Evolutionary conservation across 2,329 filamentous ascomycete genomes (phyloP), one percentile per base, ranked within the genome.

Genomic region (Penicillium janthinellum): DNA sequence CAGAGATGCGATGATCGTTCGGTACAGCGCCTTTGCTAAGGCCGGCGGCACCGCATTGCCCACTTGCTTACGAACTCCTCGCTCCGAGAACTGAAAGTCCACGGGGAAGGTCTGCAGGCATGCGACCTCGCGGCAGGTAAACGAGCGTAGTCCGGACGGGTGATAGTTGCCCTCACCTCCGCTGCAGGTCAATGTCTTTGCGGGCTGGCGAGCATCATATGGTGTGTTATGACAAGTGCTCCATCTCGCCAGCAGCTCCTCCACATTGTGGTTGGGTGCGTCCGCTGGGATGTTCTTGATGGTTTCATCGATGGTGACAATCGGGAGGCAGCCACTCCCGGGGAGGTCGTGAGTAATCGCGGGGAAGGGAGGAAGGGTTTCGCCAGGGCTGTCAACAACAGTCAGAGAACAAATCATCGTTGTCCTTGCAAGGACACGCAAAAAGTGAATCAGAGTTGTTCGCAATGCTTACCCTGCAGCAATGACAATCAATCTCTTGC

Each of bases 21-120:
- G 57, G 54, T 78, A 77, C 4, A 83, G 52, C 5, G 72, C 74
- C 54, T 74, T 71, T 0, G 78, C 77, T 8, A 83, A 63, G 15
- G 71, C 58, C 7, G 90, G 86, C 0, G 91, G 89, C 15, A 94
- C 91, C 0, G 90, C 91, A 68, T 95, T 94, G 0, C 91, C 91
- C 63, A 94, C 90, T 71, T 92, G 90, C 63, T 80, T 83, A 64
- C 83, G 68, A 0, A 73, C 70, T 0, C 73, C 69, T 0, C 50
- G 67, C 0, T 75, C 76, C 0, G 76, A 61, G 67, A 94, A 93
- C 0, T 72, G 71, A 70, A 91, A 88, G 2, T 77, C 70, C 0
- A 75, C 60, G 0, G 89, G 89, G 54, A 95, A 95, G 0, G 87
- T 88, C 64, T 92, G 89, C 0, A 95, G 71, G 2, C 81, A 81